phyloP scores from a whole-genome alignment of 495 filamentous ascomycete species.

The Mycothermus thermophilus region DNA sequence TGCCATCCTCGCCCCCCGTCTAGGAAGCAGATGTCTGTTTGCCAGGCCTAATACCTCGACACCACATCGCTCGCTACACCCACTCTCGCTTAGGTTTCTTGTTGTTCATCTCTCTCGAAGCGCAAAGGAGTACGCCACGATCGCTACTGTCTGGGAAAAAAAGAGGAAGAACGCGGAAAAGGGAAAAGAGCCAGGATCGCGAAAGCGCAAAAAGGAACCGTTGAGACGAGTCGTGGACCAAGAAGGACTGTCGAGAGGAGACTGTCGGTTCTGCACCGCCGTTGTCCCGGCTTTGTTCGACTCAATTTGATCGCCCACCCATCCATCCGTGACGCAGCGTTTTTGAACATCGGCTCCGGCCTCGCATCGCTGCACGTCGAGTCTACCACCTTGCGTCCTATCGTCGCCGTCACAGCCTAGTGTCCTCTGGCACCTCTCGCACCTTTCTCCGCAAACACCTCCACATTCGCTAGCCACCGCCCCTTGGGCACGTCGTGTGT shows the following conservation, averaged over 20 bases:
- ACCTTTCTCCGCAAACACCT: conserved; percentile 17
- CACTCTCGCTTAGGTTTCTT: conserved; percentile 10
- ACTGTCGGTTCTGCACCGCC: too few species aligned
- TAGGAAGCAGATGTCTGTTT: conserved; percentile 13
- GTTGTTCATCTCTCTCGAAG: conserved; percentile 7
- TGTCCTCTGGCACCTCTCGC: conserved; percentile 11
- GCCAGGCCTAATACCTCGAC: conserved; percentile 14
- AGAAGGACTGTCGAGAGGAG: too few species aligned
- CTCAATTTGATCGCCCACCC: too few species aligned
- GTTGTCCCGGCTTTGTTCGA: too few species aligned
- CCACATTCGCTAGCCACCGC: conserved; percentile 25
- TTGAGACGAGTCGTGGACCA: too few species aligned
- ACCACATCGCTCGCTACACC: conserved; percentile 5
- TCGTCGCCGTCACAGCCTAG: too few species aligned
- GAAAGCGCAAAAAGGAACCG: too few species aligned
- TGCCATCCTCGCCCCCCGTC: too few species aligned
- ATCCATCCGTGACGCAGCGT: too few species aligned
- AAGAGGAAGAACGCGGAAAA: conserved; percentile 10
- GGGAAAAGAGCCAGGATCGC: too few species aligned
- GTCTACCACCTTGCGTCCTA: conserved; percentile 1
- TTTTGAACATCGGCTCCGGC: too few species aligned
- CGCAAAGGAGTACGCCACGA: conserved; percentile 14
- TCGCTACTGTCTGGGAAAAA: conserved; percentile 19
- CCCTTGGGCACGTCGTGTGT: conserved; percentile 21
- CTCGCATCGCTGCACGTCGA: neutral